Evolutionary conservation across 306 rosid genomes (phyloP).

Genomic region (Castanea crenata): DNA sequence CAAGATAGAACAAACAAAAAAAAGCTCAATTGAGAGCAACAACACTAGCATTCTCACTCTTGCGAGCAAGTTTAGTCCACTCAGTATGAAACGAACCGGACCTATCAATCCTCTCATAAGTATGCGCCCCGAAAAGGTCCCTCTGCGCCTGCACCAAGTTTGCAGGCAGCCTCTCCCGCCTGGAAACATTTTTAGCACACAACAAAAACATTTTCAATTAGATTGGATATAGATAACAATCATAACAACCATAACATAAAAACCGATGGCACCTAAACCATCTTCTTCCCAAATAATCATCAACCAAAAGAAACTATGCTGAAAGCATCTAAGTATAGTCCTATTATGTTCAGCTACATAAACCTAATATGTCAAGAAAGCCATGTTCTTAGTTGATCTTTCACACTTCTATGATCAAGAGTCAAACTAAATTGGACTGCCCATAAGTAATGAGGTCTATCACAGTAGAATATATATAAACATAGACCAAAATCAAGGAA

Average conservation of each 20-base stretch:
- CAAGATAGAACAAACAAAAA: constrained; percentile 1
- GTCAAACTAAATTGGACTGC: neutral
- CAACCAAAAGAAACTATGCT: no score
- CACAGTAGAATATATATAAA: neutral
- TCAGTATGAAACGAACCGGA: constrained; percentile 83
- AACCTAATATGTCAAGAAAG: neutral
- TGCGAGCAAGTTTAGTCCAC: constrained; percentile 88
- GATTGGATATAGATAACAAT: neutral
- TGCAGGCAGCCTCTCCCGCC: constrained; percentile 87
- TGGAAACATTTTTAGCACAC: neutral
- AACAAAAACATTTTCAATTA: neutral
- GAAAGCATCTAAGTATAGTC: neutral
- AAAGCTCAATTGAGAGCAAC: constrained; percentile 55
- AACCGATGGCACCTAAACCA: neutral
- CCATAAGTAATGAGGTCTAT: neutral
- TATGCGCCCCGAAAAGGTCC: constrained; percentile 94
- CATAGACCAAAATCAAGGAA: neutral
- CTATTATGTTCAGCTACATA: neutral
- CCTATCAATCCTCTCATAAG: constrained; percentile 81
- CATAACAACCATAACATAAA: neutral
- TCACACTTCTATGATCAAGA: neutral
- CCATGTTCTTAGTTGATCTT: neutral
- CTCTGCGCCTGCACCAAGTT: constrained; percentile 96
- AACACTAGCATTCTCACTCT: constrained; percentile 43
- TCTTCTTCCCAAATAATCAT: neutral